Evolutionary conservation across 768 basidiomycete species (phyloP), one percentile per base, ranked within the genome.

Genomic region (Kwoniella dejecticola): DNA sequence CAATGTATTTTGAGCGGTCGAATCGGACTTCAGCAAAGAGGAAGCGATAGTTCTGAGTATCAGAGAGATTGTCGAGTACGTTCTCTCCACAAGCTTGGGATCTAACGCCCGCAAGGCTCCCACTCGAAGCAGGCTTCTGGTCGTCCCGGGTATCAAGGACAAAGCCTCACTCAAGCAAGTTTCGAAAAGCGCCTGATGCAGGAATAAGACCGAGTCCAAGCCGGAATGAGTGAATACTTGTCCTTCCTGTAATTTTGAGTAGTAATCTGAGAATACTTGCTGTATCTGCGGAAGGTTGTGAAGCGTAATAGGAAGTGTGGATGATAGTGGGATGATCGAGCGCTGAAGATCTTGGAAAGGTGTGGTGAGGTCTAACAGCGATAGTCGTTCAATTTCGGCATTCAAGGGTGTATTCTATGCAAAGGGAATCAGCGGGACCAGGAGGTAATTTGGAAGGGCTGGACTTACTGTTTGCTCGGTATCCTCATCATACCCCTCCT

Each of bases 241-340:
- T 29, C 70, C 67, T 19, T 60, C 57, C 44, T 66, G 48, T 0
- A 79, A 60, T 10, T 53, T 41, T 21, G 58, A 27, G 54, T 77
- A 74, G 62, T 76, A 75, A 3, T 61, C 61, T 24, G 60, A 59
- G 52, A 80, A 70, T 29, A 60, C 53, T 3, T 54, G 41, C 27
- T 66, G 62, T 41, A 77, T 69, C 1, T 57, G n/a, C 3, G 56
- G 26, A 4, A 76, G 66, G 54, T 79, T 77, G 57, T 71, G 72
- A 3, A 80, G 64, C 5, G 70, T 78, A 41, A 79, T 68, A 1
- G 79, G 75, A 24, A 79, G 69, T 1, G 71, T 75, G 12, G 72
- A 58, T 23, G 71, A 66, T 19, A 79, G 67, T 24, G 79, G 77
- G 2, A 57, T 60, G 17, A 80, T 49, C 6, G 52, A 23, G 41